Percentiles rank a stretch among this genome's conserved stretches.
Conservation (phyloP, 1,139 yeast species). For the Debaryomyces fabryi region DNA sequence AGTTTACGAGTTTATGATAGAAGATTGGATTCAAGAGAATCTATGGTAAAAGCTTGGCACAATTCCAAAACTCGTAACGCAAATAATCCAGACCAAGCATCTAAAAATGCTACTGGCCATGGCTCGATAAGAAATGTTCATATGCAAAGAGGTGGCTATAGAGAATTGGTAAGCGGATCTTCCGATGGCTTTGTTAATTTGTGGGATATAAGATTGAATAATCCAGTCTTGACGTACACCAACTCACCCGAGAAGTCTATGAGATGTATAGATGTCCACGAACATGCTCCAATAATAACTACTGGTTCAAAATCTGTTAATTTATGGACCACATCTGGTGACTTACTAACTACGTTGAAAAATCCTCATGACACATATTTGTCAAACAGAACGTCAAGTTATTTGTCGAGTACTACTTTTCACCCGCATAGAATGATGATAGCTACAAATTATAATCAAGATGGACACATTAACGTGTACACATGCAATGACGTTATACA, state of each 20-base stretch:
- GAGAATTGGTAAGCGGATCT: slow-evolving; percentile 86
- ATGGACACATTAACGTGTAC: slow-evolving; percentile 70
- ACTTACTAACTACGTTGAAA: slow-evolving; percentile 61
- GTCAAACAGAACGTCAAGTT: slow-evolving; percentile 49
- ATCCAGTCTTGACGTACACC: slow-evolving; percentile 68
- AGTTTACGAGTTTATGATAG: slow-evolving; percentile 88
- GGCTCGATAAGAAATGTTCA: slow-evolving; percentile 80
- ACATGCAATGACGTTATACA: slow-evolving; percentile 43
- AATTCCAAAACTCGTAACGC: slow-evolving; percentile 23
- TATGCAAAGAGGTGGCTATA: slow-evolving; percentile 94
- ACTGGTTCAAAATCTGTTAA: slow-evolving; percentile 84
- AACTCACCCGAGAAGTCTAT: slow-evolving; percentile 63
- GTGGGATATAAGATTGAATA: slow-evolving; percentile 84
- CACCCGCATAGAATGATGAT: slow-evolving; percentile 96
- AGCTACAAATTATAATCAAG: slow-evolving; percentile 85
- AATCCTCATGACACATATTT: slow-evolving; percentile 54
- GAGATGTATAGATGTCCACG: slow-evolving; percentile 83
- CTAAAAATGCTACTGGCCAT: slow-evolving; percentile 24
- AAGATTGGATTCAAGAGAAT: slow-evolving; percentile 79
- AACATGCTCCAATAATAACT: slow-evolving; percentile 92
- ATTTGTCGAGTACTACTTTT: slow-evolving; percentile 67
- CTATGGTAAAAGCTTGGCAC: slow-evolving; percentile 85
- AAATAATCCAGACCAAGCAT: slow-evolving; percentile 1
- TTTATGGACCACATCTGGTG: slow-evolving; percentile 87
- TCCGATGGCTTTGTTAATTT: slow-evolving; percentile 80